Evolutionary conservation across 345 rosid species (phyloP).

Genomic region (Stellera chamaejasme): DNA sequence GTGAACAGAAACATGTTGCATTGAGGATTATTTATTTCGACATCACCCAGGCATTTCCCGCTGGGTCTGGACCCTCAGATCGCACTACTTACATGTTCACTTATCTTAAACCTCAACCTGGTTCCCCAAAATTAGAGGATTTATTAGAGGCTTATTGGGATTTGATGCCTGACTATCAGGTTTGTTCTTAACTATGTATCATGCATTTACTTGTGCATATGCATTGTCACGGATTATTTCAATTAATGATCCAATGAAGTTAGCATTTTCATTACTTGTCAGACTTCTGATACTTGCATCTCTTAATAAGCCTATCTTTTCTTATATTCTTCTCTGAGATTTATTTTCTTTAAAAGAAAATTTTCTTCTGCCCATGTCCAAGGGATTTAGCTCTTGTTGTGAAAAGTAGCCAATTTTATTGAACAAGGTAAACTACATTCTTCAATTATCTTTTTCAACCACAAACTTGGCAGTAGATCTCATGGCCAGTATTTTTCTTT

Average conservation of each 20-base stretch:
- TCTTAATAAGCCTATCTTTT: not conserved
- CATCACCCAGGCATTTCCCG: conserved; percentile 77
- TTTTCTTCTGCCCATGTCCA: no score
- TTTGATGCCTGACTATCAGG: conserved; percentile 91
- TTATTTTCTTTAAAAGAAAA: no score
- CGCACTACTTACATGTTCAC: conserved; percentile 99
- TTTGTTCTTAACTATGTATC: conserved; percentile 17
- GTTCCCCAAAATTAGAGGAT: conserved; percentile 73
- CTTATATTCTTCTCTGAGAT: no score
- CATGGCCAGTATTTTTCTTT: no score
- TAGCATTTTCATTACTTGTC: not conserved
- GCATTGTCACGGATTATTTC: not conserved
- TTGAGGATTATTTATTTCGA: conserved; percentile 9
- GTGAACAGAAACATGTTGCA: not conserved
- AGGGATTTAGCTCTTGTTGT: no score
- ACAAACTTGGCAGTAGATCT: no score
- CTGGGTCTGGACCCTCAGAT: conserved; percentile 85
- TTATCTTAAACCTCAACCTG: conserved; percentile 72
- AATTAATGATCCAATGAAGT: no score
- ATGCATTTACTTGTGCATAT: not conserved
- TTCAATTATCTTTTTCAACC: no score
- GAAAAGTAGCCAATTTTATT: no score
- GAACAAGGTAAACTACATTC: no score
- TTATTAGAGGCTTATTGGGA: conserved; percentile 85
- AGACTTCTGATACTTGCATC: not conserved